Conservation (phyloP, 2,329 filamentous ascomycete genomes). For the Neonectria sp. region DNA sequence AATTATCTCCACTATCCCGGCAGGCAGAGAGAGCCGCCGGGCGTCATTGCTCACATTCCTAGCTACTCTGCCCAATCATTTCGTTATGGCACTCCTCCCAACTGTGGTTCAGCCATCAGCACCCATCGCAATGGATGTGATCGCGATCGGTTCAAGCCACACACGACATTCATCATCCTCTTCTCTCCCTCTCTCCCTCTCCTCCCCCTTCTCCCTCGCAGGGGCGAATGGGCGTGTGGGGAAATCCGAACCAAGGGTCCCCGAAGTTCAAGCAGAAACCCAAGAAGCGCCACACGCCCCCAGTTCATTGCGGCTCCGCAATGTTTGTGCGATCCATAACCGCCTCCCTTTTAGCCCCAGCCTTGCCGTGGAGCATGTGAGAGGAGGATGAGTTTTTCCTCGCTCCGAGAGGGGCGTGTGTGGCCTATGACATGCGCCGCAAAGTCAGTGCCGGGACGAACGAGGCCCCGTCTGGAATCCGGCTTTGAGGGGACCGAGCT, state of each 20-base stretch:
- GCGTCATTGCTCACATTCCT: neutral
- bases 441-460: slow-evolving; percentile 15
- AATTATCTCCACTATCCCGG: neutral
- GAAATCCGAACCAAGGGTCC: neutral
- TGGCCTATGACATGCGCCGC: slow-evolving; percentile 11
- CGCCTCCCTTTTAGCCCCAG: slow-evolving; percentile 21
- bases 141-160: neutral
- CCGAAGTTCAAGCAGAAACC: neutral
- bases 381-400: slow-evolving; percentile 1
- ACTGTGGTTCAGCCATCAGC: neutral
- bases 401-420: neutral
- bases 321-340: slow-evolving; percentile 32
- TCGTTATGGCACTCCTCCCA: neutral
- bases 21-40: neutral
- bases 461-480: neutral
- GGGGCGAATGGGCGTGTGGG: slow-evolving; percentile 11
- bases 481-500: neutral
- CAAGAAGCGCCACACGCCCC: slow-evolving; percentile 12
- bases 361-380: slow-evolving; percentile 13
- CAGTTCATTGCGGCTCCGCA: slow-evolving; percentile 45
- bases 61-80: neutral
- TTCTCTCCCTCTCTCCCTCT: neutral
- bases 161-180: neutral
- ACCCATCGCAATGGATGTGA: neutral
- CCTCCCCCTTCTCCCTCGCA: neutral